These are phyloP conservation scores for Wickerhamiella pararugosa DNA, from an alignment of 1,139 yeast genomes.

Conservation along the genomic window DNA sequence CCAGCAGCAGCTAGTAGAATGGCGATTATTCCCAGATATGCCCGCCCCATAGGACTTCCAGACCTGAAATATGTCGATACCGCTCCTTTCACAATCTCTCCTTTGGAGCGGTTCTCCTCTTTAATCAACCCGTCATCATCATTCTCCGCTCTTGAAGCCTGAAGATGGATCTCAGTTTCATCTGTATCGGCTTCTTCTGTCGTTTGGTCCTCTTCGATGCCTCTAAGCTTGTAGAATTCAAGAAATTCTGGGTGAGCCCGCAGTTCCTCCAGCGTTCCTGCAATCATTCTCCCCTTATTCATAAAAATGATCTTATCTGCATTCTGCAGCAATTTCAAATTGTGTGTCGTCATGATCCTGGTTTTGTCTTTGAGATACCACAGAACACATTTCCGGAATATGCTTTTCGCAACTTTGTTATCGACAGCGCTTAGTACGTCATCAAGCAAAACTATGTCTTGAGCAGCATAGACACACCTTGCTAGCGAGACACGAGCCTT, in stretches of 20 bases:
- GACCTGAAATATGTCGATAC: conserved; percentile 37
- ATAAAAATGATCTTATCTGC: conserved; percentile 60
- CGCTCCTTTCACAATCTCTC: conserved; percentile 33
- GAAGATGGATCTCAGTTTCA: not conserved
- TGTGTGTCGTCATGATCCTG: conserved; percentile 74
- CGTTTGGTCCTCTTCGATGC: conserved; percentile 5
- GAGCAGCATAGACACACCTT: conserved; percentile 61
- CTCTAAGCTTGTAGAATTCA: not conserved
- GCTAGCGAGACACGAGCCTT: conserved; percentile 79
- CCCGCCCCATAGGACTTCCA: conserved; percentile 37
- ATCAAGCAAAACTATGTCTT: conserved; percentile 57
- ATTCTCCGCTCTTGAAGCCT: conserved; percentile 1
- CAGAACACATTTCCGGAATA: conserved; percentile 53
- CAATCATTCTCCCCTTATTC: conserved; percentile 45
- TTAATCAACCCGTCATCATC: conserved; percentile 21
- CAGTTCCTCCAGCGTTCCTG: conserved; percentile 47
- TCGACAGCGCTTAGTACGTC: conserved; percentile 88
- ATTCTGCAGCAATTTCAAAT: conserved; percentile 47
- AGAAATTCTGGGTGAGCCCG: conserved; percentile 33
- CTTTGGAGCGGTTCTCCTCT: conserved; percentile 37
- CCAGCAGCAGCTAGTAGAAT: conserved; percentile 28
- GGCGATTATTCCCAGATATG: conserved; percentile 32
- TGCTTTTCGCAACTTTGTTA: conserved; percentile 75
- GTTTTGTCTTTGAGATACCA: conserved; percentile 48
- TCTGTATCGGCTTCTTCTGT: conserved; percentile 6